Conservation (phyloP, 2,329 filamentous ascomycete genomes). For the Nannizziopsis barbatae region DNA sequence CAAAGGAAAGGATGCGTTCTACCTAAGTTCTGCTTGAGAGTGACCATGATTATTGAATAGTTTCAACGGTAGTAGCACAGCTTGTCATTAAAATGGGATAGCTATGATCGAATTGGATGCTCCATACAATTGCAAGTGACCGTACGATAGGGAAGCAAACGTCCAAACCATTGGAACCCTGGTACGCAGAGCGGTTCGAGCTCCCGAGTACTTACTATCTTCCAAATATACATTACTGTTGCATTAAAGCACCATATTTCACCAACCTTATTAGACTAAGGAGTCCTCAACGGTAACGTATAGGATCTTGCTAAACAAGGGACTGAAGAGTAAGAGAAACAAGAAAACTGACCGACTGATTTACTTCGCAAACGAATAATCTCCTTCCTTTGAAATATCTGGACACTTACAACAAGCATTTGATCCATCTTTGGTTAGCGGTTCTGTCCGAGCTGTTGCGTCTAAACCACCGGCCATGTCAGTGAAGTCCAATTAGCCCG, state of each 20-base stretch:
- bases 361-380: background rate
- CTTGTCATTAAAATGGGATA: too few relatives aligned
- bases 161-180: too few relatives aligned
- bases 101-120: too few relatives aligned
- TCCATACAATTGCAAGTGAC: too few relatives aligned
- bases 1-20: too few relatives aligned
- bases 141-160: too few relatives aligned
- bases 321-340: background rate
- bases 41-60: too few relatives aligned
- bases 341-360: slow-evolving; percentile 10
- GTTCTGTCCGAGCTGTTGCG: background rate
- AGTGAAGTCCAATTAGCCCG: slow-evolving; percentile 2
- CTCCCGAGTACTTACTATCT: background rate
- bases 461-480: slow-evolving; percentile 9
- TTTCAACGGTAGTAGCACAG: too few relatives aligned
- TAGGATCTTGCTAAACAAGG: background rate
- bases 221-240: background rate
- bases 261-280: background rate
- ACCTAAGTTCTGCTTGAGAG: too few relatives aligned
- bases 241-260: background rate
- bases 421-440: background rate
- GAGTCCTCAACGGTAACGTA: background rate
- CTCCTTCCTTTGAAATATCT: background rate
- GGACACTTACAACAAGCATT: slow-evolving; percentile 14
- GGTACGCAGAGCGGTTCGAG: too few relatives aligned